Evolutionary conservation across 23 red algal genomes (phyloP).

Genomic region (Pyropia yezoensis): DNA sequence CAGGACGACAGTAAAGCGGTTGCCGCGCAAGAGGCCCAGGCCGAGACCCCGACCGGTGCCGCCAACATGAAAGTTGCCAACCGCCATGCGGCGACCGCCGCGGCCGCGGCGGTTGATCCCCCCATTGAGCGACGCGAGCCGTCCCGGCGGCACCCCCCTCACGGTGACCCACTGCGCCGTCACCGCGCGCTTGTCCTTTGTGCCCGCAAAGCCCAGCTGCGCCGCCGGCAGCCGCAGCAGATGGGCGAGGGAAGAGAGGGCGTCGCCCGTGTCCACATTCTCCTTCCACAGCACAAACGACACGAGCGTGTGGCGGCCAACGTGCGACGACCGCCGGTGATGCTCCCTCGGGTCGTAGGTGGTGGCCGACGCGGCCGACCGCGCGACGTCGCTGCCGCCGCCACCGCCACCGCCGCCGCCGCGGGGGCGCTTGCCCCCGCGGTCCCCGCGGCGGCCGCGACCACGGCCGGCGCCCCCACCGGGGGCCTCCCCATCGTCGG

Average conservation of each 20-base stretch:
- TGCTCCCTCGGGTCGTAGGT: conserved; percentile 14
- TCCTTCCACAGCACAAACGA: conserved; percentile 85
- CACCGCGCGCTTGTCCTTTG: conserved; percentile 89
- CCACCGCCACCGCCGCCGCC: not conserved
- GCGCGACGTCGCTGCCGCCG: not conserved
- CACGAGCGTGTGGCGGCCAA: conserved; percentile 20
- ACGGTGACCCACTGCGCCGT: conserved; percentile 83
- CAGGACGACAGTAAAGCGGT: conserved; percentile 83
- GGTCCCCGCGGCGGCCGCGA: too few species aligned
- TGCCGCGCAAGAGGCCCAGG: conserved; percentile 67
- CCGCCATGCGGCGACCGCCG: conserved; percentile 15
- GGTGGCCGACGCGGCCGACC: not conserved
- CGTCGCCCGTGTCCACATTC: conserved; percentile 68
- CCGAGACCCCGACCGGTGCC: not conserved
- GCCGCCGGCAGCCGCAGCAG: conserved; percentile 23
- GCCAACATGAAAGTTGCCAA: conserved; percentile 33
- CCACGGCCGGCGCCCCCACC: not conserved
- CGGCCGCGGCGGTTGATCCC: conserved; percentile 5
- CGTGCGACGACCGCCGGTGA: not conserved
- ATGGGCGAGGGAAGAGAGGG: conserved; percentile 32
- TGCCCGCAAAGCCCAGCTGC: conserved; percentile 66
- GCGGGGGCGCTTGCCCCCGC: too few species aligned
- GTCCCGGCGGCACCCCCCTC: conserved; percentile 21
- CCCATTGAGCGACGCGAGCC: conserved; percentile 31
- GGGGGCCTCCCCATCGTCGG: conserved; percentile 1